Conservation (phyloP, 1,284 basidiomycete species). For the Xanthoconium separans region DNA sequence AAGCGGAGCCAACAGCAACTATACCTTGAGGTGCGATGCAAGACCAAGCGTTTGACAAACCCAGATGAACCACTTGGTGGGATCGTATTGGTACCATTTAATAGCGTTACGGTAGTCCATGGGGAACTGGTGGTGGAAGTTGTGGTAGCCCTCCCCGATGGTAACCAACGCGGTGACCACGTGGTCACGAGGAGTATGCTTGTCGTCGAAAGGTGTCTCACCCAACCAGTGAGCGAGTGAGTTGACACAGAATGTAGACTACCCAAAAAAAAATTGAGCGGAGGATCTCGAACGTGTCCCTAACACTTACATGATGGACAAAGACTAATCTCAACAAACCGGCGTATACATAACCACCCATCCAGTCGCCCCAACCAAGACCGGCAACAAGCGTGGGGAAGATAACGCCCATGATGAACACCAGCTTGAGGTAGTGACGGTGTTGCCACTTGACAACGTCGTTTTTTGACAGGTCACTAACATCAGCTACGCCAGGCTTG, state of each 20-base stretch:
- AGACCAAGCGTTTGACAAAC: constrained; percentile 64
- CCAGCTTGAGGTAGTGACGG: constrained; percentile 71
- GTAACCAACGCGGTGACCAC: constrained; percentile 85
- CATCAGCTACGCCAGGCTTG: constrained; percentile 85
- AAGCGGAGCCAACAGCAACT: neutral
- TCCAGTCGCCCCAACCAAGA: constrained; percentile 80
- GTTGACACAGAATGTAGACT: constrained; percentile 96
- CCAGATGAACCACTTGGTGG: constrained; percentile 92
- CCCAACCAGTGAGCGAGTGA: constrained; percentile 95
- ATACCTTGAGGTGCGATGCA: constrained; percentile 81
- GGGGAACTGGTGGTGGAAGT: constrained; percentile 95
- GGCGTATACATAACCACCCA: constrained; percentile 87
- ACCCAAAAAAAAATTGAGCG: constrained; percentile 12
- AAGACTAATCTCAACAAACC: constrained; percentile 79
- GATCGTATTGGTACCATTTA: constrained; percentile 90
- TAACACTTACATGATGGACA: constrained; percentile 79
- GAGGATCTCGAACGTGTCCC: neutral
- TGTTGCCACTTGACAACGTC: constrained; percentile 87
- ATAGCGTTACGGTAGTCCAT: constrained; percentile 95
- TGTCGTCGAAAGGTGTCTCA: constrained; percentile 91
- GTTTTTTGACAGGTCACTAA: constrained; percentile 81
- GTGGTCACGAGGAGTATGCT: constrained; percentile 90
- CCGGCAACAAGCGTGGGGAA: constrained; percentile 80
- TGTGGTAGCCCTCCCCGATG: constrained; percentile 94
- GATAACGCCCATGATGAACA: constrained; percentile 72